Conservation (phyloP, 257 asterid genomes). For the Vinca minor region DNA sequence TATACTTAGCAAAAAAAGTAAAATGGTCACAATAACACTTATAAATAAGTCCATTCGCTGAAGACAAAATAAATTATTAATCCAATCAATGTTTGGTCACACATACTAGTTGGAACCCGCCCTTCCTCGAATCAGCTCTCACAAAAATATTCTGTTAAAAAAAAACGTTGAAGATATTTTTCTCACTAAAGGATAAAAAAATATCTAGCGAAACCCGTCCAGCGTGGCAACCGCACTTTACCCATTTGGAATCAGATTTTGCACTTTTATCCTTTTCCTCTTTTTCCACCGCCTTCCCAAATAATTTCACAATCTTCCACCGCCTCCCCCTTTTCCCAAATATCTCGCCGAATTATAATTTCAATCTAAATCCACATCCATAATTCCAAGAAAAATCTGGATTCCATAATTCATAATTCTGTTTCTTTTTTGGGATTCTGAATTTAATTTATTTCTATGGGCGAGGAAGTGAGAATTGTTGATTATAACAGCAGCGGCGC, state of each 20-base stretch:
- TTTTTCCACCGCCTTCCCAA: neutral
- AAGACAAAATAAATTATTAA: too few species aligned
- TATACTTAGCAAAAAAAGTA: too few species aligned
- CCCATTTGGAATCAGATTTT: slow-evolving; percentile 30
- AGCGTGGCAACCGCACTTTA: slow-evolving; percentile 35
- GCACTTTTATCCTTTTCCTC: slow-evolving; percentile 34
- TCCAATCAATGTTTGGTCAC: too few species aligned
- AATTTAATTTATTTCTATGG: slow-evolving; percentile 34
- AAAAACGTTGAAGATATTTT: slow-evolving; percentile 23
- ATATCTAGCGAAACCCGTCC: slow-evolving; percentile 42
- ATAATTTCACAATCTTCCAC: too few species aligned
- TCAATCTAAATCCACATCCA: neutral
- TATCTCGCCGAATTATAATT: slow-evolving; percentile 7
- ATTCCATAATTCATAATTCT: neutral
- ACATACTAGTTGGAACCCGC: too few species aligned
- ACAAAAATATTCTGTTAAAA: neutral
- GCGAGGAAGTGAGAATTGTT: slow-evolving; percentile 42
- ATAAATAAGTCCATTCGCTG: too few species aligned
- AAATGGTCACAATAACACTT: too few species aligned
- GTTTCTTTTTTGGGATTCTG: slow-evolving; percentile 2
- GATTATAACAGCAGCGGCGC: slow-evolving; percentile 17
- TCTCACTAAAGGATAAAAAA: slow-evolving; percentile 22
- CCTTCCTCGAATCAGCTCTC: too few species aligned
- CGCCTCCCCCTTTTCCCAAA: neutral
- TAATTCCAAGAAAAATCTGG: neutral